Base-by-base conservation (phyloP, 139 green algal species). In the Coelastrella sp. region DNA sequence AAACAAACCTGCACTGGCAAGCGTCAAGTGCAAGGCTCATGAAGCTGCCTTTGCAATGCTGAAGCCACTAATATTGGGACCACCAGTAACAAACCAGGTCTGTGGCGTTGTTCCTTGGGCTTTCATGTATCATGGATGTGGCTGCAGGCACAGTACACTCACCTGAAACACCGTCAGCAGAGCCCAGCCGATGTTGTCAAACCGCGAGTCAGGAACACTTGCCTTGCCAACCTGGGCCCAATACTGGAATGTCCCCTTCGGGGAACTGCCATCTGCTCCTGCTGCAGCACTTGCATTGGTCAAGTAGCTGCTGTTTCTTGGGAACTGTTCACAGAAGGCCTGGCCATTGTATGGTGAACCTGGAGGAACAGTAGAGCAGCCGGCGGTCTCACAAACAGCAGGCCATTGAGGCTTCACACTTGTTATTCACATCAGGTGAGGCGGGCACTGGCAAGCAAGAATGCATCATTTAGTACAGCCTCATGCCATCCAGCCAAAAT, bases 121-220 rank as follows among this genome's bases (percentile, higher is more conserved):
- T 49, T 49, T 3, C 35, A 5, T 49, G 35, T 49, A 49, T 49
- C 35, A 49, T 49, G 35, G 35, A 49, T 49, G 35, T 49, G 35
- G 35, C 35, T 25, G 5, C 88, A 70, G 63, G 85, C 93, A 87
- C 15, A 8, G 15, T 8, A 76, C 15, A 6, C 17, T 24, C n/a
- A 76, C 76, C 90, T 96, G 93, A 90, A 97, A 97, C 12, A 96
- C 92, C 3, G 94, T 94, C 57, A 95, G 90, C 49, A 95, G 73
- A 0, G 86, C 84, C 92, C 85, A 95, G 81, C 91, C 94, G 56
- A 96, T 90, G 90, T 92, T 94, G 87, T 96, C 94, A 87, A 96
- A 96, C 80, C 93, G 92, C n/a, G 93, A 89, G 17, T 92, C 80
- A 10, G 91, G 73, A 61, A 95, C 89, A 25, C 91, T 65, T 35